These are phyloP conservation scores for Piedraia hortae DNA, from an alignment of 2,329 filamentous ascomycete genomes.

Conservation along the genomic window DNA sequence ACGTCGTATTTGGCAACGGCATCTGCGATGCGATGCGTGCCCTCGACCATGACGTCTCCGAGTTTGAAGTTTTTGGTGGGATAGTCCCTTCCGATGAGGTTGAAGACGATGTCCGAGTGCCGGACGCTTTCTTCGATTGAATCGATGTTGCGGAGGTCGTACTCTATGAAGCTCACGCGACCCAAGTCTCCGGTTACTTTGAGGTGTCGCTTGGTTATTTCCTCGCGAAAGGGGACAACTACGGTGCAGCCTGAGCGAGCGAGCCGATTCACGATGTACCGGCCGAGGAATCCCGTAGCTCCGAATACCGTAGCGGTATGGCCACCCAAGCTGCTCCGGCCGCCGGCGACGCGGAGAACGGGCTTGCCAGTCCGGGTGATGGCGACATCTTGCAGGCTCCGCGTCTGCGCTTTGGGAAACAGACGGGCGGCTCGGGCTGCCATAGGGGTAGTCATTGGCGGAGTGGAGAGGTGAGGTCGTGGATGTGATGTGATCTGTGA, in stretches of 20 bases:
- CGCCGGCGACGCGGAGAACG: conserved; percentile 65
- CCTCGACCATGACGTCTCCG: conserved; percentile 79
- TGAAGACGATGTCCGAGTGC: conserved; percentile 94
- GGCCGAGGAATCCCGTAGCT: conserved; percentile 79
- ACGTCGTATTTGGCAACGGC: conserved; percentile 94
- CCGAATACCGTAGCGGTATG: conserved; percentile 96
- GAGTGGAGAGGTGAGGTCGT: conserved; percentile 4
- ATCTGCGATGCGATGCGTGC: conserved; percentile 72
- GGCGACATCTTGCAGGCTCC: conserved; percentile 42
- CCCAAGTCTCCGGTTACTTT: conserved; percentile 92
- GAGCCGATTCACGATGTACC: conserved; percentile 91
- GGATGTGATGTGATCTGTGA: too few relatives aligned
- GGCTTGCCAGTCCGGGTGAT: conserved; percentile 94
- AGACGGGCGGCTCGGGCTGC: conserved; percentile 10
- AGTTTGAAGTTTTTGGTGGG: conserved; percentile 96
- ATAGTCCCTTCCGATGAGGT: conserved; percentile 79
- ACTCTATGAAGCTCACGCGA: conserved; percentile 73
- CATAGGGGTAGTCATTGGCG: neutral
- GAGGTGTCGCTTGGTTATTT: conserved; percentile 91
- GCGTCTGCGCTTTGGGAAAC: too few relatives aligned
- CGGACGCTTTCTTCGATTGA: conserved; percentile 92
- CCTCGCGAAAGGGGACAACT: conserved; percentile 77
- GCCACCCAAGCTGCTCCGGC: conserved; percentile 37
- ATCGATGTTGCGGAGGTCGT: conserved; percentile 74
- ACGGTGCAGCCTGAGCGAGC: conserved; percentile 86